phyloP scores from a whole-genome alignment of 495 filamentous ascomycete species.

The Trichoderma erinaceum region DNA sequence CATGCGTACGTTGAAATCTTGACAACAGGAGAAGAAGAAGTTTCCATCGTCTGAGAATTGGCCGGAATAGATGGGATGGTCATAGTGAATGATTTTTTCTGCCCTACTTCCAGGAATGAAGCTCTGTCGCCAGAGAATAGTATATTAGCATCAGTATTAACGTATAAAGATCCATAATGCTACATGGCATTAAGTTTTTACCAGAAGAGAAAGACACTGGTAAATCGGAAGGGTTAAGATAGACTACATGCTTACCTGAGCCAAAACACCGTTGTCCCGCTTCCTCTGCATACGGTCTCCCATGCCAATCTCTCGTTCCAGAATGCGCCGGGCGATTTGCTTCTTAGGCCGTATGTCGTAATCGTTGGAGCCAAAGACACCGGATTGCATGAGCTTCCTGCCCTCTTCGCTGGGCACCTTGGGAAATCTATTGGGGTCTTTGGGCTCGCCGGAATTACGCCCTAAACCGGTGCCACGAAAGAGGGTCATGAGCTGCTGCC shows the following conservation, averaged over 20 bases:
- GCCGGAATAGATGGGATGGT: constrained; percentile 81
- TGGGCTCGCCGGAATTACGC: constrained; percentile 16
- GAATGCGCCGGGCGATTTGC: constrained; percentile 56
- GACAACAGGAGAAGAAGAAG: constrained; percentile 92
- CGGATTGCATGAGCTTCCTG: constrained; percentile 68
- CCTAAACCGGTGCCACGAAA: constrained; percentile 28
- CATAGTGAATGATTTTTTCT: constrained; percentile 83
- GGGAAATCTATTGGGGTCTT: constrained; percentile 51
- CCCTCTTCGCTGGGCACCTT: constrained; percentile 75
- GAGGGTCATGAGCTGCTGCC: constrained; percentile 12
- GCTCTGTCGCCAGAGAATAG: constrained; percentile 36
- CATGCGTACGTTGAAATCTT: constrained; percentile 91
- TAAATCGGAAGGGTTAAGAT: neutral
- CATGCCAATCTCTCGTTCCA: constrained; percentile 74
- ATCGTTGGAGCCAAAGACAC: constrained; percentile 64
- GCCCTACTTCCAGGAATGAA: constrained; percentile 68
- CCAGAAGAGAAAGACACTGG: neutral
- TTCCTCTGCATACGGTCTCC: constrained; percentile 46
- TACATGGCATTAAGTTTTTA: neutral
- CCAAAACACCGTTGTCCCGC: constrained; percentile 56
- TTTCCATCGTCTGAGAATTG: constrained; percentile 96
- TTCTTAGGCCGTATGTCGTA: constrained; percentile 50
- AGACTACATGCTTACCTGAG: constrained; percentile 25
- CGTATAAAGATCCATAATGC: neutral
- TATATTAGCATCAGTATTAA: neutral